phyloP scores from a whole-genome alignment of 2,329 filamentous ascomycete species.

The Fusarium devonianum region DNA sequence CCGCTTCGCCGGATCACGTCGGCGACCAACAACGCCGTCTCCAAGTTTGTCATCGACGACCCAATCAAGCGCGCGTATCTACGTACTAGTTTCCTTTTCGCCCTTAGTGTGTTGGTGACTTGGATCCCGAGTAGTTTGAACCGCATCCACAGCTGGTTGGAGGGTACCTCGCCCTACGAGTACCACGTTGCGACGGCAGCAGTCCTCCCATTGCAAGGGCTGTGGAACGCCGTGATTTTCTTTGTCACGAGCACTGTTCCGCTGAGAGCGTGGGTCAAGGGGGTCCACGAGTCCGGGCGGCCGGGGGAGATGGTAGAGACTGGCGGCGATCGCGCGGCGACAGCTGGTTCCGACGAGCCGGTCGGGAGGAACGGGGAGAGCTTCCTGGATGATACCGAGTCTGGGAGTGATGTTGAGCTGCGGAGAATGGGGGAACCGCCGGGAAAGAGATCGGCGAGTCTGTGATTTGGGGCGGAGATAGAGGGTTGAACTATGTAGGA shows the following conservation, averaged over 20 bases:
- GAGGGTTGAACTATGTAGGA: background rate
- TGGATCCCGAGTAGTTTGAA: conserved; percentile 76
- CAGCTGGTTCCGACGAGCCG: conserved; percentile 12
- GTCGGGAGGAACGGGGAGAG: conserved; percentile 26
- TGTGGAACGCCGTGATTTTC: conserved; percentile 84
- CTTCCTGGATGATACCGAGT: conserved; percentile 44
- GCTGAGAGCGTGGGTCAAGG: conserved; percentile 30
- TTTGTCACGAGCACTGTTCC: conserved; percentile 65
- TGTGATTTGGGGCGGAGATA: conserved; percentile 15
- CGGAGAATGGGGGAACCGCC: conserved; percentile 38
- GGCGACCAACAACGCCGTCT: conserved; percentile 43
- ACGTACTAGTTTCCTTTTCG: conserved; percentile 67
- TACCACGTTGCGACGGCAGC: conserved; percentile 74
- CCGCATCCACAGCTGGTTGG: conserved; percentile 71
- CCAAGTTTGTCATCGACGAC: conserved; percentile 53
- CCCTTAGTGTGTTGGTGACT: conserved; percentile 66
- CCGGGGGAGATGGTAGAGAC: conserved; percentile 27
- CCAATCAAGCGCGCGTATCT: conserved; percentile 68
- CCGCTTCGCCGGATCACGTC: conserved; percentile 30
- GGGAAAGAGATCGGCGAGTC: conserved; percentile 37
- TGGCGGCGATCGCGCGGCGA: background rate
- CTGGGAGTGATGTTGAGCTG: conserved; percentile 47
- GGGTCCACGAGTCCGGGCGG: background rate
- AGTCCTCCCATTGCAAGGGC: conserved; percentile 78
- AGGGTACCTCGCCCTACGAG: conserved; percentile 62